Conservation (phyloP, 2,329 filamentous ascomycete genomes). For the Acephala macrosclerotiorum region DNA sequence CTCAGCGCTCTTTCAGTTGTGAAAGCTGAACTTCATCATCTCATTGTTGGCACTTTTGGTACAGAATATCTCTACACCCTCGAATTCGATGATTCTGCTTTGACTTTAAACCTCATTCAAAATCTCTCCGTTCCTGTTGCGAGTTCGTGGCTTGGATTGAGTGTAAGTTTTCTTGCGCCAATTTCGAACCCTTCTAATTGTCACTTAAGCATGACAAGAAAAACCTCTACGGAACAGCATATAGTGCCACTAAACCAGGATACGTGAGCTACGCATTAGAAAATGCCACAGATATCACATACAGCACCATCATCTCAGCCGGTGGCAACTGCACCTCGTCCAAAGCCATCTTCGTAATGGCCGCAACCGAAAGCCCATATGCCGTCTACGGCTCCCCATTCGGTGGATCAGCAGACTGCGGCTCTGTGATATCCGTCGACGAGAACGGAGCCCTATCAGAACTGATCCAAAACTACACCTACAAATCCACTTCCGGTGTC, state of each 20-base stretch:
- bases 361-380: conserved; percentile 36
- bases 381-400: conserved; percentile 43
- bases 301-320: conserved; percentile 29
- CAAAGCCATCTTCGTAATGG: conserved; percentile 39
- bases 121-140: conserved; percentile 34
- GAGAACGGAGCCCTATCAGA: conserved; percentile 48
- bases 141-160: conserved; percentile 44
- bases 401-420: conserved; percentile 39
- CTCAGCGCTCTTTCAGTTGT: conserved; percentile 13
- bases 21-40: conserved; percentile 33
- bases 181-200: background rate
- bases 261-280: conserved; percentile 42
- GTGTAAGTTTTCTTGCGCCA: conserved; percentile 32
- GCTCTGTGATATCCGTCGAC: conserved; percentile 50
- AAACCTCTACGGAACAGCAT: conserved; percentile 43
- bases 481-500: conserved; percentile 52
- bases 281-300: conserved; percentile 35
- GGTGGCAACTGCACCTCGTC: conserved; percentile 33
- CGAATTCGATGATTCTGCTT: conserved; percentile 42
- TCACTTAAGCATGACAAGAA: conserved; percentile 42
- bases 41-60: conserved; percentile 44
- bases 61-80: conserved; percentile 43
- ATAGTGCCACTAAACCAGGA: conserved; percentile 31
- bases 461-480: conserved; percentile 55
- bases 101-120: conserved; percentile 35